Percentiles rank a stretch among this genome's conserved stretches.
Evolutionary conservation across 495 filamentous ascomycete genomes (phyloP).

Genomic region (Aspergillus wentii): DNA sequence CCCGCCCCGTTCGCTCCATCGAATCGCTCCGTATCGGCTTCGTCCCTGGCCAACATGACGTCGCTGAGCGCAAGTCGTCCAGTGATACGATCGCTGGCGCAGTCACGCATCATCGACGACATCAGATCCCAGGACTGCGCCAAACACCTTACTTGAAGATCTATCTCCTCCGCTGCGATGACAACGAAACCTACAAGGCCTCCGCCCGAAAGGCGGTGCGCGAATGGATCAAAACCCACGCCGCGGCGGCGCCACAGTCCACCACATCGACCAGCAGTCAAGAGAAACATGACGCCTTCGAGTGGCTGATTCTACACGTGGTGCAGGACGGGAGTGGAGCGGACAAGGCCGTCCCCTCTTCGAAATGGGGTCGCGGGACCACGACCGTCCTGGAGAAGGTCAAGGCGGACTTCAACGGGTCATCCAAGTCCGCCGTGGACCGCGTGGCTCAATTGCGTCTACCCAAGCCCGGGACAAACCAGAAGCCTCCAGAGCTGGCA

Average conservation of each 20-base stretch:
- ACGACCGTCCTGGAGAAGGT: conserved; percentile 86
- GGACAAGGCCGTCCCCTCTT: conserved; percentile 68
- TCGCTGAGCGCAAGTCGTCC: conserved; percentile 28
- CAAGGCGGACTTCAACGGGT: conserved; percentile 84
- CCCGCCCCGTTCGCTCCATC: conserved; percentile 85
- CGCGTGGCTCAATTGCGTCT: conserved; percentile 83
- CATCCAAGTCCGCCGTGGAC: conserved; percentile 71
- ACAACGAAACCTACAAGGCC: conserved; percentile 87
- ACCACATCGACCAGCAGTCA: conserved; percentile 44
- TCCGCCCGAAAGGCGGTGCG: conserved; percentile 70
- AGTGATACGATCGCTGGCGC: conserved; percentile 25
- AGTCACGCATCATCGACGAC: conserved; percentile 66
- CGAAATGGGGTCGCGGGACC: conserved; percentile 74
- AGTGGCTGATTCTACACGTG: conserved; percentile 94
- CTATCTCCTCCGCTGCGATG: conserved; percentile 83
- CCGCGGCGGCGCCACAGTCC: conserved; percentile 37
- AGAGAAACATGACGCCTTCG: conserved; percentile 90
- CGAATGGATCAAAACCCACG: conserved; percentile 85
- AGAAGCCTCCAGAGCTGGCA: conserved; percentile 63
- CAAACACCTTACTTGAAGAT: conserved; percentile 94
- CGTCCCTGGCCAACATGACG: conserved; percentile 46
- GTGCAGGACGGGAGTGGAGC: conserved; percentile 56
- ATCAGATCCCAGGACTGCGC: conserved; percentile 92
- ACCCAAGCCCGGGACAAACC: conserved; percentile 34
- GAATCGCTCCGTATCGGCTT: conserved; percentile 87